Percentiles rank a stretch among this genome's conserved stretches.
Conservation (phyloP, 192 early-diverging fungal species). For the Chytriomyces sp. region DNA sequence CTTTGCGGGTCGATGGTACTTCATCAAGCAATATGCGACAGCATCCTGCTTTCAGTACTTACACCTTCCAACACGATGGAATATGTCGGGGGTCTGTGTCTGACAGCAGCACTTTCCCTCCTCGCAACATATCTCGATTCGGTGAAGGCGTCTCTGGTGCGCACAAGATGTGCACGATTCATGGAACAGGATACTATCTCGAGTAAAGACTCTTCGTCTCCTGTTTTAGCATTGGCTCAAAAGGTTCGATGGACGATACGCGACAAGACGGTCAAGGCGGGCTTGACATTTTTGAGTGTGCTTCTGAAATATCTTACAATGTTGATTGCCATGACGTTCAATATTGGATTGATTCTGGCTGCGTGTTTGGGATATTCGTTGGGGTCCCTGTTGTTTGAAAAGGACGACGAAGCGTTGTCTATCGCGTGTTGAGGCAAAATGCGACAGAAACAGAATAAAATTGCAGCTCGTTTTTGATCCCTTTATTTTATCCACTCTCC, state of each 20-base stretch:
- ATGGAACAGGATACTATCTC: too few relatives aligned
- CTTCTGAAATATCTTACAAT: neutral
- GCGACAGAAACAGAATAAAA: too few relatives aligned
- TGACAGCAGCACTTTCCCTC: neutral
- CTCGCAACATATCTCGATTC: neutral
- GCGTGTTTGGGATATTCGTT: constrained; percentile 4
- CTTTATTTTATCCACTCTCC: too few relatives aligned
- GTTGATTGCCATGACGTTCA: constrained; percentile 18
- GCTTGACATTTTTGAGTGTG: neutral
- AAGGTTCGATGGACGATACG: constrained; percentile 34
- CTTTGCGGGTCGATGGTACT: neutral
- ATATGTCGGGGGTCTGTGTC: constrained; percentile 26
- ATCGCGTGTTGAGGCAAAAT: neutral
- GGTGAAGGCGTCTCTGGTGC: too few relatives aligned
- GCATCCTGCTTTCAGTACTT: neutral
- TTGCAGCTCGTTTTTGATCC: too few relatives aligned
- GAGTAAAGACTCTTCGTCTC: too few relatives aligned
- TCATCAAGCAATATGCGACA: constrained; percentile 10
- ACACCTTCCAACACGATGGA: constrained; percentile 31
- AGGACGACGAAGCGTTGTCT: neutral
- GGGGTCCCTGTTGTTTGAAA: neutral
- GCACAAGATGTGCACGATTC: too few relatives aligned
- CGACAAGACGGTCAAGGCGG: constrained; percentile 1
- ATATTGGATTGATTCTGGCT: constrained; percentile 5
- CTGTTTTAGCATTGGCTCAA: neutral